Conservation (phyloP, 2,329 filamentous ascomycete species). For the Reticulascus tulasneorum region DNA sequence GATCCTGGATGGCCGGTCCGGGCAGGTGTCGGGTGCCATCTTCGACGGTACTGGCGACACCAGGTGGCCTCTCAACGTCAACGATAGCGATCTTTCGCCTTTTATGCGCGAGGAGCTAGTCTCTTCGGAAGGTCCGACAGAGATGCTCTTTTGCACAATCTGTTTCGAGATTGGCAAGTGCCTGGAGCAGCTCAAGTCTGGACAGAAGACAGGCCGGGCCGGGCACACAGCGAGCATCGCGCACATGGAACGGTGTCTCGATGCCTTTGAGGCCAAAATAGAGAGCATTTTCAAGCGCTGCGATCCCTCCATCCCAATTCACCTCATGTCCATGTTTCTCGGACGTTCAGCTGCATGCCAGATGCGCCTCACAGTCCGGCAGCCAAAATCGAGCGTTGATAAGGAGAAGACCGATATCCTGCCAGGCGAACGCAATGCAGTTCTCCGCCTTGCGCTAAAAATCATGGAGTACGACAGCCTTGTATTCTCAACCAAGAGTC, state of each 20-base stretch:
- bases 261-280: constrained; percentile 1
- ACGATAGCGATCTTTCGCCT: background rate
- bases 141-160: constrained; percentile 9
- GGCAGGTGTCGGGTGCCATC: constrained; percentile 2
- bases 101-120: no score
- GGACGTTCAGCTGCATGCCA: constrained; percentile 3
- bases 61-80: background rate
- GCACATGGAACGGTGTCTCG: constrained; percentile 1
- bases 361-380: background rate
- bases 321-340: background rate
- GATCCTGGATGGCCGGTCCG: constrained; percentile 7
- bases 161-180: constrained; percentile 6
- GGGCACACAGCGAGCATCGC: background rate
- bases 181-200: no score
- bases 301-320: constrained; percentile 1
- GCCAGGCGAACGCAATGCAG: no score
- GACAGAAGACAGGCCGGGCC: no score
- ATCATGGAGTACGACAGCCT: constrained; percentile 43
- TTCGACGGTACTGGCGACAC: constrained; percentile 5
- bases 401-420: constrained; percentile 51
- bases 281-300: no score
- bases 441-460: constrained; percentile 50
- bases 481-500: constrained; percentile 35
- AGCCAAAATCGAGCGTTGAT: constrained; percentile 17
- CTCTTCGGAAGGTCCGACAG: no score